A percentile compares a stretch with the other conserved stretches of the same genome.
Evolutionary conservation across 345 rosid genomes (phyloP).

Genomic region (Hirschfeldia incana): DNA sequence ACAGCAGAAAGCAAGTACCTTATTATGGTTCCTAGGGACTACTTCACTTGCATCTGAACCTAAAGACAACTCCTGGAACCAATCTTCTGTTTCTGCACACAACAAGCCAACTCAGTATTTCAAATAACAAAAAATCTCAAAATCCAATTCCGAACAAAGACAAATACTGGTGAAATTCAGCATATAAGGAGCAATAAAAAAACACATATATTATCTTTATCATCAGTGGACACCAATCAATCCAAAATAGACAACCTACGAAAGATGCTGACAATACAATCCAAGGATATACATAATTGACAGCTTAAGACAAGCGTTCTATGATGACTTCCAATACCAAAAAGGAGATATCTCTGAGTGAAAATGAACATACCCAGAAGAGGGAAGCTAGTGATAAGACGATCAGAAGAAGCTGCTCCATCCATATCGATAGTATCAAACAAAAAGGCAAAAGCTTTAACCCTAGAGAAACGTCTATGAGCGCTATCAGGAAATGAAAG

Average conservation of each 20-base stretch:
- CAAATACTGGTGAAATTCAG: slow-evolving; percentile 9
- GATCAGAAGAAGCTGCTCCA: slow-evolving; percentile 50
- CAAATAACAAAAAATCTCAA: slow-evolving; percentile 12
- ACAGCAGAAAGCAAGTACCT: slow-evolving; percentile 42
- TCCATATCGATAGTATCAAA: slow-evolving; percentile 43
- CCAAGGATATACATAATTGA: not conserved
- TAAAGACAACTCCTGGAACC: slow-evolving; percentile 58
- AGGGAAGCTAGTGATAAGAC: slow-evolving; percentile 52
- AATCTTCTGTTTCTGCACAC: slow-evolving; percentile 58
- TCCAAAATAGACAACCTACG: not conserved
- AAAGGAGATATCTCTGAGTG: not conserved
- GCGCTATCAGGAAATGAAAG: not conserved
- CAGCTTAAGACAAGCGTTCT: not conserved
- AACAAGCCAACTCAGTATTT: slow-evolving; percentile 6
- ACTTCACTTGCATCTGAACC: slow-evolving; percentile 50
- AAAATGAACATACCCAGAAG: slow-evolving; percentile 46
- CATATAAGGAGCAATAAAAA: not conserved
- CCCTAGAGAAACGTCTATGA: not conserved
- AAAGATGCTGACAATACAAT: not conserved
- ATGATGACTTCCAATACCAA: not conserved
- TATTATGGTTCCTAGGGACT: slow-evolving; percentile 37
- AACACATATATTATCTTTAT: not conserved
- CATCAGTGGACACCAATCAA: not conserved
- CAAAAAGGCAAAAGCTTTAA: slow-evolving; percentile 14
- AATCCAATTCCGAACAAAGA: not conserved